phyloP scores from a whole-genome alignment of 805 yeast species.

The Saccharomyces eubayanus region DNA sequence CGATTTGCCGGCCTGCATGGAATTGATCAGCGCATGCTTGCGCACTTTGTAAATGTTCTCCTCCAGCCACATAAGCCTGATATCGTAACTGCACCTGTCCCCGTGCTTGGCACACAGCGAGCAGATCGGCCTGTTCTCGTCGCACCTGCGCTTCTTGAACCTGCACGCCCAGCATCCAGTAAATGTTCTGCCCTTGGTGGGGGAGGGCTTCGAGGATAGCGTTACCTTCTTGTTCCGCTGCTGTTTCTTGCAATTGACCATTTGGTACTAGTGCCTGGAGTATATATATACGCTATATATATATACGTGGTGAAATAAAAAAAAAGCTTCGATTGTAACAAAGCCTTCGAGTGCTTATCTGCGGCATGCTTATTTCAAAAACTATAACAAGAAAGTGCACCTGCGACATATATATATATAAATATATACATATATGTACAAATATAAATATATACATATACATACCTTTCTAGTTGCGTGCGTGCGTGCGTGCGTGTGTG shows the following conservation, averaged over 20 bases:
- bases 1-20: not conserved
- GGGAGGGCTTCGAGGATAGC: not conserved
- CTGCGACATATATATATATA: not conserved
- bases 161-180: constrained; percentile 33
- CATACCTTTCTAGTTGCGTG: not conserved
- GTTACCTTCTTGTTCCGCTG: not conserved
- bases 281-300: not conserved
- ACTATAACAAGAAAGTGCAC: not conserved
- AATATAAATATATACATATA: not conserved
- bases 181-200: constrained; percentile 22
- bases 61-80: constrained; percentile 25
- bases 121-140: constrained; percentile 24
- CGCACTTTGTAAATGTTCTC: constrained; percentile 16
- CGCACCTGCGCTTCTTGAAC: constrained; percentile 28
- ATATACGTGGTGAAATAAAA: not conserved
- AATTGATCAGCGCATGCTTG: not conserved
- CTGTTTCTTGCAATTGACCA: not conserved
- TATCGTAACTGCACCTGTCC: constrained; percentile 25
- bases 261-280: not conserved
- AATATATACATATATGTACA: not conserved
- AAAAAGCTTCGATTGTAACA: not conserved
- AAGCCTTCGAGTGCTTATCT: not conserved
- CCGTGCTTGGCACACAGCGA: constrained; percentile 22
- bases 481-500: not conserved
- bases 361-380: not conserved